phyloP scores from a whole-genome alignment of 345 rosid species.

The Melaleuca quinquenervia region DNA sequence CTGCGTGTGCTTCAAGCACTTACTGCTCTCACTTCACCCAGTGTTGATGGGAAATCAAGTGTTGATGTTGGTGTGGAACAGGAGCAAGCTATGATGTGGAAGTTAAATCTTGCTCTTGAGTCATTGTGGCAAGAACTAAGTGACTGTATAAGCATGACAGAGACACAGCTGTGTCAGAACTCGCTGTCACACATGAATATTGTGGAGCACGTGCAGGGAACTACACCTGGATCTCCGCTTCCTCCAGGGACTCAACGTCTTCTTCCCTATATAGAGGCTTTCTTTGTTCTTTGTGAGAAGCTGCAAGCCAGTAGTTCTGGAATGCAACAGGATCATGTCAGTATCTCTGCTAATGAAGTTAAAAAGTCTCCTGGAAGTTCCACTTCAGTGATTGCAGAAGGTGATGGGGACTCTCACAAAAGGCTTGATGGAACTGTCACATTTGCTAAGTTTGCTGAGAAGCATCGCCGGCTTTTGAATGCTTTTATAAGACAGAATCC shows the following conservation, averaged over 20 bases:
- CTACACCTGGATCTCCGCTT: slow-evolving; percentile 56
- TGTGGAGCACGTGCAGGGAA: slow-evolving; percentile 55
- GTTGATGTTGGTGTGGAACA: slow-evolving; percentile 32
- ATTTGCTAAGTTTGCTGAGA: slow-evolving; percentile 84
- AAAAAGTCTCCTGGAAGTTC: slow-evolving; percentile 63
- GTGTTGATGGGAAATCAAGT: slow-evolving; percentile 23
- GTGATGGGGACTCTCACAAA: slow-evolving; percentile 48
- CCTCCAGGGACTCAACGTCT: slow-evolving; percentile 94
- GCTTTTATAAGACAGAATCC: slow-evolving; percentile 91
- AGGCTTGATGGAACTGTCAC: slow-evolving; percentile 68
- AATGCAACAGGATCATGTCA: slow-evolving; percentile 58
- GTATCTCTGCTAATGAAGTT: slow-evolving; percentile 71
- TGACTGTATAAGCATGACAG: slow-evolving; percentile 77
- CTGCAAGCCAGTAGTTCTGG: slow-evolving; percentile 45
- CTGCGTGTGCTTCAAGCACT: slow-evolving; percentile 84
- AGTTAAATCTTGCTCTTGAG: slow-evolving; percentile 62
- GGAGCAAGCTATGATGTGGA: slow-evolving; percentile 66
- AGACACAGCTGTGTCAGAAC: slow-evolving; percentile 70
- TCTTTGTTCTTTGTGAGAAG: slow-evolving; percentile 91
- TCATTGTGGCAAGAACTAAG: slow-evolving; percentile 93
- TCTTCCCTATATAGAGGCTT: slow-evolving; percentile 90
- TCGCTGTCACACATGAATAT: slow-evolving; percentile 33
- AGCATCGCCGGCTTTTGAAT: slow-evolving; percentile 85
- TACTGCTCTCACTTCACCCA: slow-evolving; percentile 46
- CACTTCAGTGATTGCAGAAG: slow-evolving; percentile 18